These are phyloP conservation scores for Pleurotus giganteus DNA, from an alignment of 768 basidiomycete species.

Conservation along the genomic window DNA sequence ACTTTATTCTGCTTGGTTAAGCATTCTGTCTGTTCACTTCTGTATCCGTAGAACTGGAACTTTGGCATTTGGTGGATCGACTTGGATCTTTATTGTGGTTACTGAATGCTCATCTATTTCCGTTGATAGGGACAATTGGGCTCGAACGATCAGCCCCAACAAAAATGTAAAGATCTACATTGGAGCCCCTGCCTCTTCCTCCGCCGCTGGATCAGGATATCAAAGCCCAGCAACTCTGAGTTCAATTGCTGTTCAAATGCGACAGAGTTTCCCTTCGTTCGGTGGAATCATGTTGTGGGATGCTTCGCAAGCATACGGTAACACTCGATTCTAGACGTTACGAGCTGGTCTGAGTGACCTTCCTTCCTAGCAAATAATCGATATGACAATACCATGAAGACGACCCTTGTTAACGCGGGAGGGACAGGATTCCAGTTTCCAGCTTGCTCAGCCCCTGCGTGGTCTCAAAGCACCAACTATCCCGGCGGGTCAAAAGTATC, in stretches of 20 bases:
- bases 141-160: slow-evolving; percentile 55
- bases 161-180: slow-evolving; percentile 63
- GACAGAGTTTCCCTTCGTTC: slow-evolving; percentile 59
- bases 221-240: slow-evolving; percentile 46
- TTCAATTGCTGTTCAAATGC: slow-evolving; percentile 46
- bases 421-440: slow-evolving; percentile 71
- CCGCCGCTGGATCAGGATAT: slow-evolving; percentile 61
- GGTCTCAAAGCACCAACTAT: slow-evolving; percentile 46
- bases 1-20: neutral
- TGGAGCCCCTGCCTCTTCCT: slow-evolving; percentile 57
- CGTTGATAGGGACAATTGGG: slow-evolving; percentile 58
- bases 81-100: neutral
- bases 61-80: slow-evolving; percentile 51
- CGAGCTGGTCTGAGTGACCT: no score
- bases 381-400: slow-evolving; percentile 61
- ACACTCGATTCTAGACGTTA: slow-evolving; percentile 33
- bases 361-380: slow-evolving; percentile 47
- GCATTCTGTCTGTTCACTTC: slow-evolving; percentile 7
- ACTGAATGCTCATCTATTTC: neutral
- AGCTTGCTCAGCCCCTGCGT: slow-evolving; percentile 56
- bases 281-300: slow-evolving; percentile 64
- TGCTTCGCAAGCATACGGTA: slow-evolving; percentile 45
- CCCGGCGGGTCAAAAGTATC: slow-evolving; percentile 50
- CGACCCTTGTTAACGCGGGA: slow-evolving; percentile 54
- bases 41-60: slow-evolving; percentile 53